These are phyloP conservation scores for Elongisporangium prolatum DNA, from an alignment of 352 stramenopile species.

Conservation along the genomic window DNA sequence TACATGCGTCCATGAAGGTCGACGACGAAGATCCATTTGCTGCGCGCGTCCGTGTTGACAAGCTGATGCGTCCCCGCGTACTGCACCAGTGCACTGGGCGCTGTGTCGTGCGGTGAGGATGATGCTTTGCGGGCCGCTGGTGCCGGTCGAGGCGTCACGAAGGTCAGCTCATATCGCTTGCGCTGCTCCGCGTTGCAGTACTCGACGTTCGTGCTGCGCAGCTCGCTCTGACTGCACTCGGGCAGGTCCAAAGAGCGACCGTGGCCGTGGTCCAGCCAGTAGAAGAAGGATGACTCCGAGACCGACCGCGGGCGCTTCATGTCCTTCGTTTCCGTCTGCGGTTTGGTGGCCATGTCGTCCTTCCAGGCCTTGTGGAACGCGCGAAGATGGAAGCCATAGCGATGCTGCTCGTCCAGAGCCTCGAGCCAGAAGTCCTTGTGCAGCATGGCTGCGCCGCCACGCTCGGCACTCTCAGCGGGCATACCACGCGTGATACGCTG, in stretches of 20 bases:
- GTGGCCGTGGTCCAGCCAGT: conserved; percentile 62
- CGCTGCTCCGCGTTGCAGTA: conserved; percentile 46
- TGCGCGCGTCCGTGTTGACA: conserved; percentile 53
- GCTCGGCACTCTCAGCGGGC: background rate
- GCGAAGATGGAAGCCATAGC: conserved; percentile 67
- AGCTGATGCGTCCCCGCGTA: conserved; percentile 28
- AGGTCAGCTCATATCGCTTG: conserved; percentile 38
- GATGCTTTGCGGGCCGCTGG: background rate
- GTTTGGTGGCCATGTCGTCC: conserved; percentile 21
- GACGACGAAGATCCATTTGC: conserved; percentile 83
- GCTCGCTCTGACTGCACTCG: conserved; percentile 39
- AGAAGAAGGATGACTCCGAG: conserved; percentile 48
- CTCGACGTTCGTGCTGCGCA: conserved; percentile 39
- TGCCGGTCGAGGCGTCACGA: conserved; percentile 7
- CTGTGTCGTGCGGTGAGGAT: background rate
- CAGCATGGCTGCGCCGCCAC: conserved; percentile 22
- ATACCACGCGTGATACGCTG: background rate
- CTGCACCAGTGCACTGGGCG: background rate
- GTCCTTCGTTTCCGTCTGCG: background rate
- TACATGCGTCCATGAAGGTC: conserved; percentile 37
- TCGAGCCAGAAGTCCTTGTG: conserved; percentile 78
- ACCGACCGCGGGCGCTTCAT: background rate
- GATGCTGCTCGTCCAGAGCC: conserved; percentile 61
- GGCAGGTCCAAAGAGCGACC: conserved; percentile 42
- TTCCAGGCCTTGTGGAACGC: conserved; percentile 66